Evolutionary conservation across 148 eudicot species (phyloP).

Genomic region (Drosera capensis): DNA sequence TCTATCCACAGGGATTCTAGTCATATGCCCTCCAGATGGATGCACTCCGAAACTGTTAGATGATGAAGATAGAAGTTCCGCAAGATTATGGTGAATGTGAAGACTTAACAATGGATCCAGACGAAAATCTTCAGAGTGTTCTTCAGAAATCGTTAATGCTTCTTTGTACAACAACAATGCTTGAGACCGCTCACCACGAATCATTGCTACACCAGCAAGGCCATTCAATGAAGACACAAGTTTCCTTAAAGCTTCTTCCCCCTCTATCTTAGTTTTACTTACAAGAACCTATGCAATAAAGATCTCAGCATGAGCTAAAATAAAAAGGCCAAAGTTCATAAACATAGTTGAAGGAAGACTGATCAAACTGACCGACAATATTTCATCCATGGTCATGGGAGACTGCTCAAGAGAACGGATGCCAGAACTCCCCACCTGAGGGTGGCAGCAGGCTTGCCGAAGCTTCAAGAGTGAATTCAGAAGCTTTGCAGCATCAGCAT

Average conservation of each 20-base stretch:
- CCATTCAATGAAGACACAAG: constrained; percentile 80
- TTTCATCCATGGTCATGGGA: constrained; percentile 99
- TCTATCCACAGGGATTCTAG: constrained; percentile 16
- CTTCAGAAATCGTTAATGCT: constrained; percentile 55
- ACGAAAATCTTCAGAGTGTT: constrained; percentile 66
- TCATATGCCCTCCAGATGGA: constrained; percentile 5
- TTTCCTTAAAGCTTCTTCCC: constrained; percentile 85
- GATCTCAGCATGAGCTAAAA: constrained; percentile 1
- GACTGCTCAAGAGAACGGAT: constrained; percentile 70
- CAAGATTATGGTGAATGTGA: constrained; percentile 77
- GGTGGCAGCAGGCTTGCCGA: constrained; percentile 98
- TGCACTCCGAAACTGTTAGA: constrained; percentile 10
- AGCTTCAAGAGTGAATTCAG: constrained; percentile 88
- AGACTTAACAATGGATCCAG: constrained; percentile 80
- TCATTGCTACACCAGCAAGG: constrained; percentile 80
- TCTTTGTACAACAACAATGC: constrained; percentile 65
- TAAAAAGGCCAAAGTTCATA: not conserved
- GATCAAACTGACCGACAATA: constrained; percentile 40
- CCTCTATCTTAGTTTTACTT: constrained; percentile 87
- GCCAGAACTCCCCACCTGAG: constrained; percentile 98
- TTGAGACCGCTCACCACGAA: constrained; percentile 49
- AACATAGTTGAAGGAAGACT: constrained; percentile 3
- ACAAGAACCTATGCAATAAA: constrained; percentile 54
- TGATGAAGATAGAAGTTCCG: constrained; percentile 45
- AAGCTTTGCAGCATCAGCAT: constrained; percentile 76